phyloP scores from a whole-genome alignment of 202 grass and related monocot genomes.

The Musa balbisiana region DNA sequence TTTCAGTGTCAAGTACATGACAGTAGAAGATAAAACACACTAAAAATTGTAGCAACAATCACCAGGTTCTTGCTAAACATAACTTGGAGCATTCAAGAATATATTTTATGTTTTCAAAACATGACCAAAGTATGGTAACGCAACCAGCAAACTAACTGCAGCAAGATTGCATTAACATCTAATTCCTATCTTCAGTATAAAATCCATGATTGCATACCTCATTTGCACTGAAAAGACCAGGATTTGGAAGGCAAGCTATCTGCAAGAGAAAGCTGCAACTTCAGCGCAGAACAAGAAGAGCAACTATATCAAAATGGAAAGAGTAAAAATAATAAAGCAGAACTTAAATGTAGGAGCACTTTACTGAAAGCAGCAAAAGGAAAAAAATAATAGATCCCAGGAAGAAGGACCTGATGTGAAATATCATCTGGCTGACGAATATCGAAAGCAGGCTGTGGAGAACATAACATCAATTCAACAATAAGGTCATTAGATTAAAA shows the following conservation, averaged over 20 bases:
- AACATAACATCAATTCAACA: slow-evolving; percentile 15
- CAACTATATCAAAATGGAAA: neutral
- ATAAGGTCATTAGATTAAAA: neutral
- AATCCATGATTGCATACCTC: slow-evolving; percentile 38
- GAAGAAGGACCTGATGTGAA: slow-evolving; percentile 49
- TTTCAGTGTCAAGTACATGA: too few relatives aligned
- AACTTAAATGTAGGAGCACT: too few relatives aligned
- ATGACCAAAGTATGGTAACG: neutral
- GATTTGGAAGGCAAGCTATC: slow-evolving; percentile 88
- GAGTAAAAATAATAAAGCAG: neutral
- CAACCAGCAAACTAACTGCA: neutral
- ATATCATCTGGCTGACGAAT: slow-evolving; percentile 50
- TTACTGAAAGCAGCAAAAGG: neutral
- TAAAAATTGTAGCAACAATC: too few relatives aligned
- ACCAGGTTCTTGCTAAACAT: too few relatives aligned
- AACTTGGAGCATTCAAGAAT: neutral
- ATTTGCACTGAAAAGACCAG: slow-evolving; percentile 72
- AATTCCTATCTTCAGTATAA: neutral
- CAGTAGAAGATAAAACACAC: too few relatives aligned
- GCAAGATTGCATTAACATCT: neutral
- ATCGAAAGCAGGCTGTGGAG: slow-evolving; percentile 68
- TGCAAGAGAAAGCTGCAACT: slow-evolving; percentile 33
- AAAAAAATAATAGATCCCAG: neutral
- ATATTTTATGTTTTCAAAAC: neutral
- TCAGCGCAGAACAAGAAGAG: slow-evolving; percentile 26